Evolutionary conservation across 768 basidiomycete species (phyloP).

Genomic region (Nidula microcarpa): DNA sequence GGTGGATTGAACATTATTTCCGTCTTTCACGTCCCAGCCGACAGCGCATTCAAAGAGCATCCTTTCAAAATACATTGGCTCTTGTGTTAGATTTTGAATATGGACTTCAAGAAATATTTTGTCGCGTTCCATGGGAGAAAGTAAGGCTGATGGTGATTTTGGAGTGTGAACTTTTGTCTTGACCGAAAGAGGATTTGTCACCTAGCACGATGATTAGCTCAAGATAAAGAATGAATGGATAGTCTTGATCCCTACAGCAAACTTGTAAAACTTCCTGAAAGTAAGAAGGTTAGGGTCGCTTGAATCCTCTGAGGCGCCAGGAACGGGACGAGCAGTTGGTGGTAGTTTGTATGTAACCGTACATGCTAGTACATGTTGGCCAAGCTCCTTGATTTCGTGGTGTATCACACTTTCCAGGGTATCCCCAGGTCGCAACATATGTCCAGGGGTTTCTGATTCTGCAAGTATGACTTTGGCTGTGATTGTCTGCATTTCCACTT

Average conservation of each 20-base stretch:
- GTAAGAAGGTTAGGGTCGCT: constrained; percentile 59
- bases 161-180: constrained; percentile 90
- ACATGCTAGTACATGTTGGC: constrained; percentile 86
- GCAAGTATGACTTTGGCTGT: constrained; percentile 59
- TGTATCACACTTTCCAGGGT: constrained; percentile 66
- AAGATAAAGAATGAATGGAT: not conserved
- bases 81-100: constrained; percentile 82
- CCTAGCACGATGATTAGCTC: constrained; percentile 38
- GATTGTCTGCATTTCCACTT: constrained; percentile 84
- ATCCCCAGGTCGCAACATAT: constrained; percentile 49
- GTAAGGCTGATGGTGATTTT: constrained; percentile 66
- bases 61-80: constrained; percentile 75
- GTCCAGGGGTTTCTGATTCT: constrained; percentile 57
- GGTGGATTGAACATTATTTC: constrained; percentile 26
- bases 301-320: constrained; percentile 44
- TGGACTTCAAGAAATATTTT: constrained; percentile 92
- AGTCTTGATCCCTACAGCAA: constrained; percentile 55
- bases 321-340: constrained; percentile 45
- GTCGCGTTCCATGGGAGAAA: constrained; percentile 63
- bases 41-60: constrained; percentile 76
- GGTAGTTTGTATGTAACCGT: constrained; percentile 80
- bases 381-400: constrained; percentile 93
- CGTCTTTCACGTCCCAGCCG: constrained; percentile 59
- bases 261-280: constrained; percentile 91
- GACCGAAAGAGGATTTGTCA: constrained; percentile 91